Evolutionary conservation across 495 filamentous ascomycete genomes (phyloP).

Genomic region (Neurospora sp.): DNA sequence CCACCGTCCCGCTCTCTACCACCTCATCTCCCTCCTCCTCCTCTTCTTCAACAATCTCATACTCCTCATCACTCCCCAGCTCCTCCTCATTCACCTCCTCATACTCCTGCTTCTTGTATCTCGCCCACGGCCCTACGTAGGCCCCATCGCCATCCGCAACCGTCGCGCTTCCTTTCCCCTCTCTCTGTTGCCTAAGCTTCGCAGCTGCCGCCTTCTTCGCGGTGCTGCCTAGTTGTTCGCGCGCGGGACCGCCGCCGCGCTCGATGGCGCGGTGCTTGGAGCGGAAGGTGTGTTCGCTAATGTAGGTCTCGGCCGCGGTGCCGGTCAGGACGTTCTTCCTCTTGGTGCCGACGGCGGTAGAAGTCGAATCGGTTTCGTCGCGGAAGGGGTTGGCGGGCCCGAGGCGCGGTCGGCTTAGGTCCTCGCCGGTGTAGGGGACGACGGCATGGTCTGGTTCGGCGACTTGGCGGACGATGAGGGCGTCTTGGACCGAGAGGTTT

Average conservation of each 20-base stretch:
- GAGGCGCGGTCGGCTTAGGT: conserved; percentile 55
- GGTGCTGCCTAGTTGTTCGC: conserved; percentile 26
- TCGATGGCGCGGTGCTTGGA: conserved; percentile 71
- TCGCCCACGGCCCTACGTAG: conserved; percentile 92
- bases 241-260: conserved; percentile 32
- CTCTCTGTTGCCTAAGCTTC: conserved; percentile 56
- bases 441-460: conserved; percentile 43
- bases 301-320: conserved; percentile 72
- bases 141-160: conserved; percentile 76
- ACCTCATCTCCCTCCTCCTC: conserved; percentile 47
- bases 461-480: conserved; percentile 41
- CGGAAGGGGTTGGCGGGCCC: conserved; percentile 80
- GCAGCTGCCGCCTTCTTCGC: conserved; percentile 58
- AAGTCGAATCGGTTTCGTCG: conserved; percentile 33
- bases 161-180: conserved; percentile 72
- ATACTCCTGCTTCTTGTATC: conserved; percentile 56
- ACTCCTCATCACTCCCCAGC: conserved; percentile 69
- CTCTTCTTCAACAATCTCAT: conserved; percentile 55
- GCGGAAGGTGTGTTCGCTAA: conserved; percentile 83
- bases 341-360: conserved; percentile 37
- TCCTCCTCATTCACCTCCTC: conserved; percentile 52
- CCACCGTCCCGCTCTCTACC: conserved; percentile 40
- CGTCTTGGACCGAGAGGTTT: conserved; percentile 46
- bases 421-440: conserved; percentile 55
- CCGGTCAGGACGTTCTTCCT: conserved; percentile 90